Evolutionary conservation across 352 stramenopile genomes (phyloP), one percentile per base, ranked within the genome.

Genomic region (Globisporangium mamillatum): DNA sequence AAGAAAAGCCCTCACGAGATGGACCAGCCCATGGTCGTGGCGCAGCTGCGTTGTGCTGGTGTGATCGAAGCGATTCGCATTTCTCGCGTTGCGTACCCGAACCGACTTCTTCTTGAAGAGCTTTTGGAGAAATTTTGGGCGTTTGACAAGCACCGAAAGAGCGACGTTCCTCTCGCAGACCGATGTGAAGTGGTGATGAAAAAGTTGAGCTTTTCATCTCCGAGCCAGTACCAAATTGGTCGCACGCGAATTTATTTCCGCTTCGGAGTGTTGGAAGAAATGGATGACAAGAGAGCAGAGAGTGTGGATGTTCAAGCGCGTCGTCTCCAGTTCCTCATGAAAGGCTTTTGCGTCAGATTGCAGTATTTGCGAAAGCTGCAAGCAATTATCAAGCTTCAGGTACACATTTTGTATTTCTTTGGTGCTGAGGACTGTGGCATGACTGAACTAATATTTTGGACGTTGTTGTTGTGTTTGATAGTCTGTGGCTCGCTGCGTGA

Each of bases 51-150:
- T 20, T 99, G 99, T 72, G 96, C 96, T 74, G 98, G 98, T 78
- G 97, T 99, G 34, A 97, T 99, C 46, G 98, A 99, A 78, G 98
- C 98, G 8, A 98, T 99, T 46, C 93, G 97, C 56, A 98, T 99
- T 63, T 97, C 97, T 56, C 92, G 98, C 59, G 92, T 97, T 57
- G 98, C 97, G 25, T 99, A 99, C 75, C 97, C 97, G 44, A 97
- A 99, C 68, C 94, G 98, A 41, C 76, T 99, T 24, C 79, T 84
- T 44, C 90, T 99, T 59, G 74, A 93, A 60, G 86, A 93, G 48
- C 36, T 95, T 9, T 67, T 93, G 10, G 85, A 90, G 48, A 93
- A 89, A 32, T 95, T 92, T 61, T 90, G 88, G 77, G 80, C 92
- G 29, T 92, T 93, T 63, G 80, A 75, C 66, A 73, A 70, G 32